These are phyloP conservation scores for Aspergillus baeticus DNA, from an alignment of 495 filamentous ascomycete species.

Conservation along the genomic window DNA sequence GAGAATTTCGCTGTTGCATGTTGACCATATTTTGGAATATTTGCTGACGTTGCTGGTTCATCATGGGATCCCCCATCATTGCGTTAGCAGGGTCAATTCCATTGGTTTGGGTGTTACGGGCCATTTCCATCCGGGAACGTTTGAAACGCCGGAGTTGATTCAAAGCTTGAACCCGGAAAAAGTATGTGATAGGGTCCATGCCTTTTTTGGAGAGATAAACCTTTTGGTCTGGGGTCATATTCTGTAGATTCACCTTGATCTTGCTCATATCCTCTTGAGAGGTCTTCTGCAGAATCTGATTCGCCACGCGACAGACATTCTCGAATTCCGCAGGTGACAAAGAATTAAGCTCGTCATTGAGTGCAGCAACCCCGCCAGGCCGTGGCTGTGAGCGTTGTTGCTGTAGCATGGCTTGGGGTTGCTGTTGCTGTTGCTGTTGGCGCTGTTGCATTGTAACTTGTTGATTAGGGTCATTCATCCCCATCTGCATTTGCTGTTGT, in stretches of 20 bases:
- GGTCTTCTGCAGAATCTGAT: slow-evolving; percentile 39
- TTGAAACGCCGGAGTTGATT: slow-evolving; percentile 36
- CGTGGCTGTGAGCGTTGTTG: slow-evolving; percentile 44
- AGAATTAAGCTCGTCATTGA: slow-evolving; percentile 36
- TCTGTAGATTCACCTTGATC: slow-evolving; percentile 41
- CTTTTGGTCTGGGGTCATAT: slow-evolving; percentile 46
- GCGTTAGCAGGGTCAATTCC: slow-evolving; percentile 31
- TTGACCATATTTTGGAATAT: slow-evolving; percentile 46
- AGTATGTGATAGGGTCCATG: slow-evolving; percentile 48
- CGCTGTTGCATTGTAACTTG: slow-evolving; percentile 38
- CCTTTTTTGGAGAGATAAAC: slow-evolving; percentile 37
- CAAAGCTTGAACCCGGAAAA: slow-evolving; percentile 50
- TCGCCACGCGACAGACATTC: slow-evolving; percentile 42
- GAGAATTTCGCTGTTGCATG: slow-evolving; percentile 36
- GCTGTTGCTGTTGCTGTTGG: slow-evolving; percentile 28
- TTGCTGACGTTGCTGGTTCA: slow-evolving; percentile 42
- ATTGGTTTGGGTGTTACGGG: slow-evolving; percentile 25
- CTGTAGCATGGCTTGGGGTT: slow-evolving; percentile 28
- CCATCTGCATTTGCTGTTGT: slow-evolving; percentile 45
- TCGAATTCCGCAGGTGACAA: slow-evolving; percentile 43
- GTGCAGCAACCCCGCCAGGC: slow-evolving; percentile 22
- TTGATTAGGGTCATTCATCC: slow-evolving; percentile 44
- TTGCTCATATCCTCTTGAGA: slow-evolving; percentile 43
- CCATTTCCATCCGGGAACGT: slow-evolving; percentile 33
- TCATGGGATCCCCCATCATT: slow-evolving; percentile 40